These are phyloP conservation scores for Rubia peregrina DNA, from an alignment of 305 asterid species.

Conservation along the genomic window DNA sequence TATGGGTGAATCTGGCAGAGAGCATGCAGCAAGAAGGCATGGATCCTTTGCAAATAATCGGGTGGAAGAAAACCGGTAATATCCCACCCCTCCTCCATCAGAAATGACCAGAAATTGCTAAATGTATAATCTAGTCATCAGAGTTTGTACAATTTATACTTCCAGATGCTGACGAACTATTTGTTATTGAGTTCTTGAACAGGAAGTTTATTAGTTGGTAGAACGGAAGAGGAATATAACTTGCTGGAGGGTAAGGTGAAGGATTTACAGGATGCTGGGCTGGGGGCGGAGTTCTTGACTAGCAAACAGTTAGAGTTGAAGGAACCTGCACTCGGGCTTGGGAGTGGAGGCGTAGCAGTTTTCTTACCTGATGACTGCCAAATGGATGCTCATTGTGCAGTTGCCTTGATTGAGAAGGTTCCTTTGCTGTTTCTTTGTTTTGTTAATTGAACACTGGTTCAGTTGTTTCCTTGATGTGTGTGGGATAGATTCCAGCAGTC, in stretches of 20 bases:
- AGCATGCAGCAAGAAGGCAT: conserved; percentile 47
- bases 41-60: conserved; percentile 66
- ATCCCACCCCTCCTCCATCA: not conserved
- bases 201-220: conserved; percentile 88
- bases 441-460: not conserved
- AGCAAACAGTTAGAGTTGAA: conserved; percentile 45
- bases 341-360: conserved; percentile 61
- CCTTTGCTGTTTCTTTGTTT: conserved; percentile 15
- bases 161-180: not conserved
- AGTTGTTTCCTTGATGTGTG: not conserved
- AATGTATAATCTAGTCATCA: not conserved
- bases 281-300: conserved; percentile 54
- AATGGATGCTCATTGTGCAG: conserved; percentile 65
- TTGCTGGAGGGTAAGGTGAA: conserved; percentile 40
- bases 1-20: conserved; percentile 69
- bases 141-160: not conserved
- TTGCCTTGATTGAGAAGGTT: conserved; percentile 72
- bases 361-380: conserved; percentile 79
- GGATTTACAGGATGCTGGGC: conserved; percentile 57
- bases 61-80: conserved; percentile 88
- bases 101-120: not conserved
- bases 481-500: not conserved
- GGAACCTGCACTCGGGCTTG: conserved; percentile 76
- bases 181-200: conserved; percentile 12
- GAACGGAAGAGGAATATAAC: conserved; percentile 53